Percentiles rank a stretch among this genome's conserved stretches.
These are phyloP conservation scores for Mycena vitilis DNA, from an alignment of 768 basidiomycete genomes.

Conservation along the genomic window DNA sequence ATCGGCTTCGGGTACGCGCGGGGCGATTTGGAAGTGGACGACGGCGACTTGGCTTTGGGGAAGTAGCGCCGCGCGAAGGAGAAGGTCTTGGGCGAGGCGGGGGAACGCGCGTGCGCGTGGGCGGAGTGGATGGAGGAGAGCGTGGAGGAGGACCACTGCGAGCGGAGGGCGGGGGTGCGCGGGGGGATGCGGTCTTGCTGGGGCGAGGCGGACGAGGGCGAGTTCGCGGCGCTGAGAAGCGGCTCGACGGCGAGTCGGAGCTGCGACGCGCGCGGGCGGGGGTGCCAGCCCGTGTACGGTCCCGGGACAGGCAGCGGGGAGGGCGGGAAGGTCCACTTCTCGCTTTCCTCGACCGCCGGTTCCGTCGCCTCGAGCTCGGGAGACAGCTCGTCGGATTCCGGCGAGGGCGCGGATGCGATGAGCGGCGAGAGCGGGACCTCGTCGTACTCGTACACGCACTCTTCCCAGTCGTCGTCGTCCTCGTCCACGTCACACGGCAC, in stretches of 20 bases:
- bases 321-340: neutral
- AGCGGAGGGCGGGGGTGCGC: conserved; percentile 44
- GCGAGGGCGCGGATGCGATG: neutral
- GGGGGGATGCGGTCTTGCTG: neutral
- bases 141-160: conserved; percentile 63
- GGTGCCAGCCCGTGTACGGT: conserved; percentile 4
- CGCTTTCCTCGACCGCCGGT: neutral
- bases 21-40: neutral
- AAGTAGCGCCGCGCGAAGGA: conserved; percentile 39
- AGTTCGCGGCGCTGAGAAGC: neutral
- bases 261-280: neutral
- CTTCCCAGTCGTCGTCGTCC: conserved; percentile 20
- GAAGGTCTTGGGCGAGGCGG: conserved; percentile 41
- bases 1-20: neutral
- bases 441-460: conserved; percentile 8
- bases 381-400: neutral
- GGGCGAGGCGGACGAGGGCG: neutral
- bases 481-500: conserved; percentile 14
- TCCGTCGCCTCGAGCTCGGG: neutral
- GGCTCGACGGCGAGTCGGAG: neutral
- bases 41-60: conserved; percentile 28
- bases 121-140: conserved; percentile 34
- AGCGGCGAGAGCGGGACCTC: conserved; percentile 27
- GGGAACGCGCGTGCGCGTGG: conserved; percentile 1
- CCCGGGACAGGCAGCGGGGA: neutral